Base-by-base conservation (phyloP, 306 rosid genomes). In the Pterocarpus santalinus region DNA sequence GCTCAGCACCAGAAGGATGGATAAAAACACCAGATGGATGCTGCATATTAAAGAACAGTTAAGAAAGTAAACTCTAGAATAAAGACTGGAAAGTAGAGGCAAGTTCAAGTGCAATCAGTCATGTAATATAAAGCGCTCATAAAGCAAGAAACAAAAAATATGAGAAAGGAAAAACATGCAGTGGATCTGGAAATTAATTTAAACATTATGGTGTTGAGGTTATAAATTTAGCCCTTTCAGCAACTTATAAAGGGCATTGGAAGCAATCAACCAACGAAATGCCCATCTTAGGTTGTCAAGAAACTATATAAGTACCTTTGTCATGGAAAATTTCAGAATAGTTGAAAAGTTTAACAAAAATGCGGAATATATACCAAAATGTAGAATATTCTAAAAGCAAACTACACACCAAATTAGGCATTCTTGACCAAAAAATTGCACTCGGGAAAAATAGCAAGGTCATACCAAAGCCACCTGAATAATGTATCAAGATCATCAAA, bases 1-100 rank as follows among this genome's bases (percentile, higher is more conserved):
- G 72, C 79, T 87, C 91, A 2, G 53, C 17, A 61, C 99, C 99
- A 82, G 94, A 83, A 61, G 98, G 98, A 78, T 89, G 93, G 73
- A 95, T 82, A 63, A 47, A 81, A 36, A 79, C 62, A 55, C 88
- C 94, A 62, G 93, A 76, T 35, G 91, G 85, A 73, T 76, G 61
- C 99, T 95, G 87, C 76, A 69, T 33, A 55, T 69, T 78, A 35
- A 30, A 39, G 17, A 76, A 81, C 57, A 77, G 66, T 39, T 79
- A 51, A 75, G 56, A 65, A 28, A 72, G 63, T 44, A 72, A 43
- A 80, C 17, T 63, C 28, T 44, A 16, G 6, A 47, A 33, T 33
- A 43, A 65, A 47, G 75, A 65, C 55, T 77, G 36, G 22, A 41
- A 51, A 22, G 36, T 0, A 22, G 28, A 58, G 32, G 7, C 11